Conservation (phyloP, 2,329 filamentous ascomycete species). For the Xylaria sp. region DNA sequence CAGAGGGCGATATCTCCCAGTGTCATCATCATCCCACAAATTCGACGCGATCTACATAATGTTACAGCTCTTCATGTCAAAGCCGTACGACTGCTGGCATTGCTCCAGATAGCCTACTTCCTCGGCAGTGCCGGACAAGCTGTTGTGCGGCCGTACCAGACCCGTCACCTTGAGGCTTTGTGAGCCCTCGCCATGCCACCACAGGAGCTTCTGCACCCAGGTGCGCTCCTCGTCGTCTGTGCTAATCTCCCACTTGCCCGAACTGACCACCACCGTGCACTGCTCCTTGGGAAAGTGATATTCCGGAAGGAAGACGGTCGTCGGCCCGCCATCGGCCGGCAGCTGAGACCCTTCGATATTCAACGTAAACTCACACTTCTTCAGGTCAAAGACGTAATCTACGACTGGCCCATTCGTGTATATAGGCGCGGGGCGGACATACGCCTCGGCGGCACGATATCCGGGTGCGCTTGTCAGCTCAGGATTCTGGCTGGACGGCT, state of each 20-base stretch:
- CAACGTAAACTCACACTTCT: conserved; percentile 75
- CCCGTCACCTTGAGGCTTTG: conserved; percentile 80
- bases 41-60: conserved; percentile 50
- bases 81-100: conserved; percentile 54
- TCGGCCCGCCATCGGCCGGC: conserved; percentile 67
- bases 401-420: conserved; percentile 71
- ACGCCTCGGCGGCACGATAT: conserved; percentile 89
- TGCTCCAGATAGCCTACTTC: conserved; percentile 80
- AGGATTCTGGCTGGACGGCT: conserved; percentile 53
- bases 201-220: conserved; percentile 75
- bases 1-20: background rate
- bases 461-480: conserved; percentile 68
- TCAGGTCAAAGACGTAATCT: conserved; percentile 80
- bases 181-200: conserved; percentile 90
- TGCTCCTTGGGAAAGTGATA: conserved; percentile 85
- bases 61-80: conserved; percentile 49
- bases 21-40: background rate
- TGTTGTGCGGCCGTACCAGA: conserved; percentile 65
- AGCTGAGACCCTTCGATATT: conserved; percentile 64
- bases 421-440: conserved; percentile 82
- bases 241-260: conserved; percentile 88
- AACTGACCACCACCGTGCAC: conserved; percentile 73
- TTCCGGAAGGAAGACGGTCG: conserved; percentile 82
- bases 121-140: conserved; percentile 62
- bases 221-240: conserved; percentile 70